Evolutionary conservation across 2,329 filamentous ascomycete species (phyloP).

Genomic region (Aspergillus pseudotamarii): DNA sequence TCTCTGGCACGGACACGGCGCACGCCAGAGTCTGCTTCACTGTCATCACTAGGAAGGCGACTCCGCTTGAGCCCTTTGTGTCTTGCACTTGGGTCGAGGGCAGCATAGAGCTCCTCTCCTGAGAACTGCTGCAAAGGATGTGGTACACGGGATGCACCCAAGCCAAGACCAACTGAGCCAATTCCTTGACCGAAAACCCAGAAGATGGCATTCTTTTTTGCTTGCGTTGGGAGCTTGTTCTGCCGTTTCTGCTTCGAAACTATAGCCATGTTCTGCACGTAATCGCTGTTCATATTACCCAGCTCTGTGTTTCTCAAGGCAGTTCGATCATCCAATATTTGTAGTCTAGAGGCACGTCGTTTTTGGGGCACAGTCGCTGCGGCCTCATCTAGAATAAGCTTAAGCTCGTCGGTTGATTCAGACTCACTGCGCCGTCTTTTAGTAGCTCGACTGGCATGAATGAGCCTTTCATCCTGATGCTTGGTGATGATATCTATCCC

Average conservation of each 20-base stretch:
- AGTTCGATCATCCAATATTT: constrained; percentile 53
- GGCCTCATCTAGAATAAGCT: background rate
- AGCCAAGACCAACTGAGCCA: constrained; percentile 54
- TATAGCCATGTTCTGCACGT: constrained; percentile 62
- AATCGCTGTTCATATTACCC: constrained; percentile 60
- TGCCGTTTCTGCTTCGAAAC: constrained; percentile 49
- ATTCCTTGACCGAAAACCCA: constrained; percentile 63
- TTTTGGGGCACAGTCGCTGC: constrained; percentile 29
- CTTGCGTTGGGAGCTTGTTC: constrained; percentile 46
- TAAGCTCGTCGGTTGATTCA: constrained; percentile 1
- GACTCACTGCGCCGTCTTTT: background rate
- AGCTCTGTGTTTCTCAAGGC: constrained; percentile 61
- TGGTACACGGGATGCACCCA: constrained; percentile 43
- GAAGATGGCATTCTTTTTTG: constrained; percentile 65
- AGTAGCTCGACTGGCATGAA: background rate
- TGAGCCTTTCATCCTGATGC: background rate
- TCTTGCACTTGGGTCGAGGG: constrained; percentile 43
- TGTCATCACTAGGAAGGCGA: constrained; percentile 26
- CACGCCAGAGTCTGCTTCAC: constrained; percentile 25
- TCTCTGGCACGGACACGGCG: constrained; percentile 44
- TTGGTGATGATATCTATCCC: constrained; percentile 26
- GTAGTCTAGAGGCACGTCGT: constrained; percentile 39
- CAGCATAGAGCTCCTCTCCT: constrained; percentile 56
- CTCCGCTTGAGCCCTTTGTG: constrained; percentile 32
- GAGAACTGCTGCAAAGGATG: constrained; percentile 63